A percentile compares a stretch with the other conserved stretches of the same genome.
phyloP scores from a whole-genome alignment of 106 monocot genomes.

The Chionographis japonica region DNA sequence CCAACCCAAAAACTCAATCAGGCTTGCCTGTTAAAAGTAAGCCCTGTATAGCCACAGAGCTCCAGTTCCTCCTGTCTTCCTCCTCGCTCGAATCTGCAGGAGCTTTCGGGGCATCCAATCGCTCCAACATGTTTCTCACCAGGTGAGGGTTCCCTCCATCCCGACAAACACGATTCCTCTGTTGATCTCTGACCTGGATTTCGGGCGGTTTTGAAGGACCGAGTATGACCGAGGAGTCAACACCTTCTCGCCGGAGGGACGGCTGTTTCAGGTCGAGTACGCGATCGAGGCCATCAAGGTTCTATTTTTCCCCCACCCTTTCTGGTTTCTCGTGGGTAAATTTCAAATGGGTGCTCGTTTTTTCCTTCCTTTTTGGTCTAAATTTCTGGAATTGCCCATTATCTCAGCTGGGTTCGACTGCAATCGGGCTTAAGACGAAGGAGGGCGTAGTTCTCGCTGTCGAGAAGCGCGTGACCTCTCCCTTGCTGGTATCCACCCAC shows the following conservation, averaged over 20 bases:
- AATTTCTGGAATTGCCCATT: neutral
- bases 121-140: conserved; percentile 60
- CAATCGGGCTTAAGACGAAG: conserved; percentile 87
- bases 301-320: neutral
- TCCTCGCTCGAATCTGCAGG: too few relatives aligned
- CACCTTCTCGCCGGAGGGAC: conserved; percentile 94
- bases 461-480: conserved; percentile 84
- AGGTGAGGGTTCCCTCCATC: conserved; percentile 24
- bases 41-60: too few relatives aligned
- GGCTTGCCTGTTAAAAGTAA: too few relatives aligned
- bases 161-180: neutral
- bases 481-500: conserved; percentile 50
- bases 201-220: conserved; percentile 38
- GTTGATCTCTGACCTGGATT: neutral
- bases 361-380: neutral
- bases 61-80: too few relatives aligned
- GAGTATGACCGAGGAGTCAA: conserved; percentile 98
- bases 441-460: conserved; percentile 87
- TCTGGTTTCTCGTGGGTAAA: neutral
- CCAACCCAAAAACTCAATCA: too few relatives aligned
- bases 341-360: neutral
- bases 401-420: conserved; percentile 77
- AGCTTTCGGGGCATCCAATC: neutral
- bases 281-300: conserved; percentile 99
- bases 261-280: conserved; percentile 94